Evolutionary conservation across 495 filamentous ascomycete genomes (phyloP).

Genomic region (Xylaria longipes): DNA sequence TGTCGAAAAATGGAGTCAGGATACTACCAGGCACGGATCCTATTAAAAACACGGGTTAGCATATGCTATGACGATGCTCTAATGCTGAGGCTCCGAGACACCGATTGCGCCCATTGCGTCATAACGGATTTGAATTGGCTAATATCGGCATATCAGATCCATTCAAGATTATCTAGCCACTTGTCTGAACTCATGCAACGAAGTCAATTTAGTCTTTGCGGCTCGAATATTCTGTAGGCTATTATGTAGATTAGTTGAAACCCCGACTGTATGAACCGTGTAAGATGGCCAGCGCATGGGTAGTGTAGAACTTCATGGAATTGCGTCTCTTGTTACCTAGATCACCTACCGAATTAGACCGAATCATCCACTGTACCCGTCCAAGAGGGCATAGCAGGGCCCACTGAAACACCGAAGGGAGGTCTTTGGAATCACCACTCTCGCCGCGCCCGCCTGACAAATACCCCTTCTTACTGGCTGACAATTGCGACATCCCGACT

Average conservation of each 20-base stretch:
- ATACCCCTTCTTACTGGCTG: conserved; percentile 17
- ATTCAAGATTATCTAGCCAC: background rate
- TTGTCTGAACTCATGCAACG: background rate
- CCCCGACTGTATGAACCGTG: background rate
- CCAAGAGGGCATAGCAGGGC: background rate
- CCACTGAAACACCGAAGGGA: conserved; percentile 21
- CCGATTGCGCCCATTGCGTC: conserved; percentile 19
- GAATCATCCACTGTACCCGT: background rate
- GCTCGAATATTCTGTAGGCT: background rate
- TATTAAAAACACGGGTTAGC: background rate
- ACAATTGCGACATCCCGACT: background rate
- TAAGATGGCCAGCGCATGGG: background rate
- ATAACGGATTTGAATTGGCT: conserved; percentile 5
- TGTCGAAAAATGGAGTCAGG: background rate
- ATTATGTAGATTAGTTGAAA: background rate
- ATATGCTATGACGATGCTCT: background rate
- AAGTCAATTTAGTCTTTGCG: background rate
- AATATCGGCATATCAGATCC: background rate
- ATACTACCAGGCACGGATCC: background rate
- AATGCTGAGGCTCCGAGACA: background rate
- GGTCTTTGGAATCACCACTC: conserved; percentile 18
- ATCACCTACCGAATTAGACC: background rate
- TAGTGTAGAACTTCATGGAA: no score
- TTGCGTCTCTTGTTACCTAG: background rate
- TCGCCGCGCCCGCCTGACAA: conserved; percentile 7